Percentiles rank a stretch among this genome's conserved stretches.
Conservation (phyloP, 2,329 filamentous ascomycete species). For the Alternaria angustiovoidea region DNA sequence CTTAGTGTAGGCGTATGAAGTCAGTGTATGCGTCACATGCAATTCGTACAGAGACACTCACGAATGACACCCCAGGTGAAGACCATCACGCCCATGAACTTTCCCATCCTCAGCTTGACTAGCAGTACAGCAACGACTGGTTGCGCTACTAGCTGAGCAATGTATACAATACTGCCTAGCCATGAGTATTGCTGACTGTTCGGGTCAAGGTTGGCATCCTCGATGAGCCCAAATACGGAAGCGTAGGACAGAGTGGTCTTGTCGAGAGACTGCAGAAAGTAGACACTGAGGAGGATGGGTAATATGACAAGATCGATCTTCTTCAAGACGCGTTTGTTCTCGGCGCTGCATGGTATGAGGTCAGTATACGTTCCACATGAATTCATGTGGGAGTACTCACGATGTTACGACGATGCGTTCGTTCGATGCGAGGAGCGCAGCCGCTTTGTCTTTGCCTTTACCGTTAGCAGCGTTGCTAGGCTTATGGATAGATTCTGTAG, state of each 20-base stretch:
- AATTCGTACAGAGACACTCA: conserved; percentile 45
- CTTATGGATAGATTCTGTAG: conserved; percentile 40
- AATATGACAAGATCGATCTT: conserved; percentile 62
- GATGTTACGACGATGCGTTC: conserved; percentile 59
- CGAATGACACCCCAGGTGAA: conserved; percentile 57
- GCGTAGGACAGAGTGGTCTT: conserved; percentile 69
- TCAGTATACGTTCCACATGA: too few relatives aligned
- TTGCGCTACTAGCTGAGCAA: conserved; percentile 64
- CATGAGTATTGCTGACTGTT: conserved; percentile 61
- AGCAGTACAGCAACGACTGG: conserved; percentile 62
- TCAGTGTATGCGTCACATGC: conserved; percentile 11
- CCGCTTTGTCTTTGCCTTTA: conserved; percentile 56
- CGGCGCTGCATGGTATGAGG: conserved; percentile 38
- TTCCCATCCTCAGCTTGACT: conserved; percentile 68
- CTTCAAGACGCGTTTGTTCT: conserved; percentile 61
- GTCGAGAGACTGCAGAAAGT: conserved; percentile 70
- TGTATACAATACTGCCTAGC: conserved; percentile 62
- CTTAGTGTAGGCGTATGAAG: too few relatives aligned
- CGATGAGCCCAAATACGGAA: conserved; percentile 69
- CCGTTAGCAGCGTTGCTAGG: conserved; percentile 8
- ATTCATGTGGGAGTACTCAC: too few relatives aligned
- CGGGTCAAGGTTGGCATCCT: conserved; percentile 65
- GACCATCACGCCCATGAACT: conserved; percentile 63
- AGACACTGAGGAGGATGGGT: conserved; percentile 66
- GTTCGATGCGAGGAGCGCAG: conserved; percentile 58